These are phyloP conservation scores for Physcomitrium patens DNA, from an alignment of 225 moss, liverwort and hornwort genomes.

Conservation along the genomic window DNA sequence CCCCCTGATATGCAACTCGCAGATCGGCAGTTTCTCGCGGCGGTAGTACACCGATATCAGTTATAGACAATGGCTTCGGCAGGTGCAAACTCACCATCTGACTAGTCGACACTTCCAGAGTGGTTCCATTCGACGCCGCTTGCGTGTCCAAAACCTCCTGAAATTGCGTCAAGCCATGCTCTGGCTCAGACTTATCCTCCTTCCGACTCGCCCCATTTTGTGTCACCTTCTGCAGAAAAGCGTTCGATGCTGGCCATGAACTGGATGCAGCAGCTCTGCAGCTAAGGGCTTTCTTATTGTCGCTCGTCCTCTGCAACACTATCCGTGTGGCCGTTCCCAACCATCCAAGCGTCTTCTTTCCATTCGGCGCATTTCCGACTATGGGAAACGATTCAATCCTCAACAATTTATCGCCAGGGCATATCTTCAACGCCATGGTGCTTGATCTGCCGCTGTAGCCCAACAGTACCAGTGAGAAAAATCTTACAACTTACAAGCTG, in stretches of 20 bases:
- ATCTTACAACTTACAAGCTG: too few relatives aligned
- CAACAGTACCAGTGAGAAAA: too few relatives aligned
- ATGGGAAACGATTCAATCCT: neutral
- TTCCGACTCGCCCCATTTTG: conserved; percentile 40
- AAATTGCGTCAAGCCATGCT: conserved; percentile 35
- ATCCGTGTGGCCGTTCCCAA: conserved; percentile 9
- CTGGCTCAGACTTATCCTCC: conserved; percentile 45
- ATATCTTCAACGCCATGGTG: conserved; percentile 42
- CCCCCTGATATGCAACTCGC: conserved; percentile 97
- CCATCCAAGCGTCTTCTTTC: conserved; percentile 28
- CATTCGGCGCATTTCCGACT: conserved; percentile 13
- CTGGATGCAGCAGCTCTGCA: conserved; percentile 36
- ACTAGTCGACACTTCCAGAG: conserved; percentile 40
- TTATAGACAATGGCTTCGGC: conserved; percentile 77
- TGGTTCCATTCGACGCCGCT: conserved; percentile 28
- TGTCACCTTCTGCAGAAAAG: conserved; percentile 54
- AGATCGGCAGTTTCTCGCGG: conserved; percentile 75
- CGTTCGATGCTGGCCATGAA: conserved; percentile 61
- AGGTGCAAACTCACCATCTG: conserved; percentile 64
- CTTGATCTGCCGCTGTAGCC: too few relatives aligned
- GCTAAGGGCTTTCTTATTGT: conserved; percentile 6
- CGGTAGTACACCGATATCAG: conserved; percentile 66
- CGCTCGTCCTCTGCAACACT: conserved; percentile 9
- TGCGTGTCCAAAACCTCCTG: conserved; percentile 43
- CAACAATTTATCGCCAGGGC: conserved; percentile 28